Evolutionary conservation across 2,329 filamentous ascomycete genomes (phyloP), one percentile per base, ranked within the genome.

Genomic region (Colletotrichum tofieldiae): DNA sequence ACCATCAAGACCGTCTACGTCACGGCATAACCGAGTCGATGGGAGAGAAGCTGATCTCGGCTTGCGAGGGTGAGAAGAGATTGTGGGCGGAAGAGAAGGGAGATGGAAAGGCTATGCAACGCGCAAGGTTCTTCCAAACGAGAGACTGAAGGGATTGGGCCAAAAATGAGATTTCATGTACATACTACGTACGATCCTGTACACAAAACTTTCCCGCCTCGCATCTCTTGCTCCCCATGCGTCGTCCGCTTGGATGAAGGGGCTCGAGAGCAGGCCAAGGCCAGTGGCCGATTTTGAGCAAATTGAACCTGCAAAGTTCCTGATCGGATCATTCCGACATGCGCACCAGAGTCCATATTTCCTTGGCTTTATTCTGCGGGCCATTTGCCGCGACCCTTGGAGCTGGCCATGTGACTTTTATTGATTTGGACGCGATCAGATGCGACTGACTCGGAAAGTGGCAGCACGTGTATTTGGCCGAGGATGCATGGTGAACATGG

Each of bases 131-230:
- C 29, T 58, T 60, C 5, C 20, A 4, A 18, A 60, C 8, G 58
- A 26, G 45, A 23, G n/a, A 14, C 45, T 26, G 52, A 63, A 51
- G 6, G n/a, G 37, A 51, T 58, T 67, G 56, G 43, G 37, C 35
- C 35, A 45, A 18, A 18, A 23, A 58, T 51, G 56, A 51, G 29
- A 39, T 68, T 67, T 72, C 69, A 47, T 72, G 69, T 72, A 72
- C 52, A 72, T 72, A 72, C 37, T 72, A 68, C 35, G 69, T 68
- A 72, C 58, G 51, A 59, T 29, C 49, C n/a, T 69, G 69, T 72
- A 69, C 65, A 72, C 39, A 67, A 51, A 51, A 37, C 5, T 37
- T 59, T 47, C 37, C 52, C 51, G 37, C 0, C 51, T 59, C 3
- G 65, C 20, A 16, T 59, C 32, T 49, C 29, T n/a, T 51, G 7